Conservation (phyloP, 805 yeast genomes). For the Starmerella geochares region DNA sequence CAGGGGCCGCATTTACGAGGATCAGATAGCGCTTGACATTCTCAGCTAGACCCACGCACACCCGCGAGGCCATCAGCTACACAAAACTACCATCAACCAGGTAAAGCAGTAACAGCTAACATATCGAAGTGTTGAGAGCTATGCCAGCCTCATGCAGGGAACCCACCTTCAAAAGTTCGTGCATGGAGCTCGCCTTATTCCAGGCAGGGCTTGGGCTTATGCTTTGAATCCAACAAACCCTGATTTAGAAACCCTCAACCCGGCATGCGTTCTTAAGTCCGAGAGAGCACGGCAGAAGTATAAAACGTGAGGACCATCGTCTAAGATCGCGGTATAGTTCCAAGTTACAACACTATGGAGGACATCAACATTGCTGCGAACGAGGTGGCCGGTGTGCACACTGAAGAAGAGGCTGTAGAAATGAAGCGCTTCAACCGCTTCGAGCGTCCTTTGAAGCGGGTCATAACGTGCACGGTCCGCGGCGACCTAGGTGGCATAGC, state of each 20-base stretch:
- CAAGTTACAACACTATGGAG: not conserved
- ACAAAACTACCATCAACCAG: too few relatives aligned
- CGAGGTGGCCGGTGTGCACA: not conserved
- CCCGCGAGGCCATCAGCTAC: too few relatives aligned
- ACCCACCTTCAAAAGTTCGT: too few relatives aligned
- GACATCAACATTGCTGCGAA: not conserved
- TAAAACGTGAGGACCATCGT: not conserved
- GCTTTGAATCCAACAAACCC: not conserved
- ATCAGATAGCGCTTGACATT: not conserved
- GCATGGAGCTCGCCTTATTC: not conserved
- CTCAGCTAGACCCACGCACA: not conserved
- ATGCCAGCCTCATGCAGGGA: too few relatives aligned
- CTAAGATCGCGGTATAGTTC: too few relatives aligned
- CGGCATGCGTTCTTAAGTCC: not conserved
- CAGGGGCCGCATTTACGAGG: not conserved
- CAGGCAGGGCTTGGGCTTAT: not conserved
- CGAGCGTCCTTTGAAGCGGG: conserved; percentile 7
- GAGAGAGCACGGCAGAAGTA: not conserved
- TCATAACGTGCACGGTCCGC: conserved; percentile 5
- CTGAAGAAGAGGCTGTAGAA: not conserved
- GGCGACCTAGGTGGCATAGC: conserved; percentile 20
- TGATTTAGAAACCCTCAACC: not conserved
- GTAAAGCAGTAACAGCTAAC: too few relatives aligned
- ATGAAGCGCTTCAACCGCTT: conserved; percentile 10
- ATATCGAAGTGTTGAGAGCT: too few relatives aligned